Conservation (phyloP, 148 eudicot genomes). For the Chenopodium album region DNA sequence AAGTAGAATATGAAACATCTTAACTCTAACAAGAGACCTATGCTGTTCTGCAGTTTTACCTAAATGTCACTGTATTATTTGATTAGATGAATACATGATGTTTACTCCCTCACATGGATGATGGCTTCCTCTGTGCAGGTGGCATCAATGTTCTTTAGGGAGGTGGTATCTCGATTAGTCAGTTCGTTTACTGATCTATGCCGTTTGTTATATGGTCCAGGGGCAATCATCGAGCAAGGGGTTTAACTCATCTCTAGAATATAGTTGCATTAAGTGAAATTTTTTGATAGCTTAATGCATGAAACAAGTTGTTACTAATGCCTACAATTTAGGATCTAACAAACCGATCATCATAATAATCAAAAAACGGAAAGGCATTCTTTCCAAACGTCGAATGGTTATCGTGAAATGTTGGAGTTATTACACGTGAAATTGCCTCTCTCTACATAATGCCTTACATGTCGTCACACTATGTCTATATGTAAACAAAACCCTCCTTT, state of each 20-base stretch:
- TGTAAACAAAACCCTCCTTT: no score
- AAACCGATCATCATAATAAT: no score
- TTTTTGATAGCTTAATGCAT: background rate
- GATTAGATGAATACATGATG: background rate
- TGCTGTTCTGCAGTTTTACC: background rate
- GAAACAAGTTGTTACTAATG: no score
- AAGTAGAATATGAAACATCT: background rate
- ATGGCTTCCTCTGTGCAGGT: constrained; percentile 40
- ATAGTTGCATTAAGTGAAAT: background rate
- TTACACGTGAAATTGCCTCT: no score
- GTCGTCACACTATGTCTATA: no score
- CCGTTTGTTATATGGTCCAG: constrained; percentile 85
- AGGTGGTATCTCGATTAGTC: constrained; percentile 84
- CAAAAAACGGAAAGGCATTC: no score
- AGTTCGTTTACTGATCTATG: constrained; percentile 79
- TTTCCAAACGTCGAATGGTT: no score
- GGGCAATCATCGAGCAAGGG: constrained; percentile 42
- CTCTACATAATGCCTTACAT: no score
- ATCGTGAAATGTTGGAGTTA: no score
- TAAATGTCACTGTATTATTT: background rate
- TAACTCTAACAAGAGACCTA: background rate
- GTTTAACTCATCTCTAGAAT: background rate
- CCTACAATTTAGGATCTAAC: no score
- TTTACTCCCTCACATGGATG: background rate
- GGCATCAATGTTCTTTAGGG: constrained; percentile 82